A percentile compares a stretch with the other conserved stretches of the same genome.
These are phyloP conservation scores for Lavandula angustifolia DNA, from an alignment of 257 asterid species.

Conservation along the genomic window DNA sequence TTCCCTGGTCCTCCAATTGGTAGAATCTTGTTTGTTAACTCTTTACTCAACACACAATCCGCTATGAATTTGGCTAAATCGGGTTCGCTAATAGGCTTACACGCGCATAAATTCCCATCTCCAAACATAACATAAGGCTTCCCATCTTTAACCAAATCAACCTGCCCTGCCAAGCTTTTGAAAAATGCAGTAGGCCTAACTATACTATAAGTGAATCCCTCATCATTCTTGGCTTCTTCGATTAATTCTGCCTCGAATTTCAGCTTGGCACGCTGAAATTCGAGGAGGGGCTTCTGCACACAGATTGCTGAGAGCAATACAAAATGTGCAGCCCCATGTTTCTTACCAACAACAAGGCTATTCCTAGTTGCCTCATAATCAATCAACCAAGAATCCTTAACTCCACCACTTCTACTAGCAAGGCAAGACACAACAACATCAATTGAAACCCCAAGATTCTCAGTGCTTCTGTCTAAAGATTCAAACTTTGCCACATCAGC, in stretches of 20 bases:
- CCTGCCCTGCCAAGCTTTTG: conserved; percentile 97
- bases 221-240: conserved; percentile 50
- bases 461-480: conserved; percentile 53
- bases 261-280: conserved; percentile 89
- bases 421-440: conserved; percentile 96
- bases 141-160: conserved; percentile 86
- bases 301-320: conserved; percentile 89
- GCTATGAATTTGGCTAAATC: conserved; percentile 79
- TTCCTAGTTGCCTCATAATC: conserved; percentile 93
- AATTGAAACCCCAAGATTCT: conserved; percentile 49
- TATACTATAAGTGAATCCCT: conserved; percentile 66
- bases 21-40: conserved; percentile 55
- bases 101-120: conserved; percentile 84
- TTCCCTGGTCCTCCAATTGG: conserved; percentile 92
- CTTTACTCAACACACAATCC: conserved; percentile 70
- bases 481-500: conserved; percentile 77
- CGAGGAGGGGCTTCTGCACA: conserved; percentile 99
- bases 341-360: conserved; percentile 75
- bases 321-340: conserved; percentile 84
- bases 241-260: conserved; percentile 76
- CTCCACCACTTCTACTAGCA: conserved; percentile 92
- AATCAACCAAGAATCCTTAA: conserved; percentile 88
- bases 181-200: conserved; percentile 98
- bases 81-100: conserved; percentile 92
- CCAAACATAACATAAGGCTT: conserved; percentile 99